Evolutionary conservation across 2,329 filamentous ascomycete species (phyloP).

Genomic region (Ophiocordyceps polyrhachis-furcata): DNA sequence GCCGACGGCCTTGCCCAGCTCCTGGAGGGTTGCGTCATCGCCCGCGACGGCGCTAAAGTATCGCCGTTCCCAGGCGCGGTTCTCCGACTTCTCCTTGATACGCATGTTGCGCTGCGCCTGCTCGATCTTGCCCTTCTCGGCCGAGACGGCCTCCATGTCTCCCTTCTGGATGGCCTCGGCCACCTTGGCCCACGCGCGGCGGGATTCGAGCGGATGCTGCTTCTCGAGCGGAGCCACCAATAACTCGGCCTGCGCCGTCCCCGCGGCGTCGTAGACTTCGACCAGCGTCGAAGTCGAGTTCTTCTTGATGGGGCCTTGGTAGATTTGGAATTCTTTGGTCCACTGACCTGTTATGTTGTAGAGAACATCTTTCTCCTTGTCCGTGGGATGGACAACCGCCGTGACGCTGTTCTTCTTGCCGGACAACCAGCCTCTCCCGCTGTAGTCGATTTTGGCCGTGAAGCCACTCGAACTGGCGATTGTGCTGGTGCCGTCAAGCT

Average conservation of each 20-base stretch:
- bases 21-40: conserved; percentile 24
- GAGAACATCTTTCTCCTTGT: conserved; percentile 51
- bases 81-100: conserved; percentile 55
- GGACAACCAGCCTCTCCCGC: conserved; percentile 81
- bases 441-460: conserved; percentile 81
- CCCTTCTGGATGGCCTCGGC: conserved; percentile 61
- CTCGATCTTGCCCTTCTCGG: conserved; percentile 79
- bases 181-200: conserved; percentile 76
- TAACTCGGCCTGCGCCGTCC: conserved; percentile 44
- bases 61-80: conserved; percentile 58
- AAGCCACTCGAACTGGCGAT: conserved; percentile 78
- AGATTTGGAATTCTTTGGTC: conserved; percentile 67
- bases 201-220: conserved; percentile 75
- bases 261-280: conserved; percentile 41
- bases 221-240: conserved; percentile 52
- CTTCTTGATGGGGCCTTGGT: conserved; percentile 39
- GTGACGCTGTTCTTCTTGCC: conserved; percentile 89
- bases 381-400: conserved; percentile 52
- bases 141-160: conserved; percentile 64
- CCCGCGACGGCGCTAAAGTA: conserved; percentile 50
- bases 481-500: conserved; percentile 69
- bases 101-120: conserved; percentile 63
- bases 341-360: conserved; percentile 84
- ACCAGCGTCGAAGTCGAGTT: conserved; percentile 30
- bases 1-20: conserved; percentile 26